Percentiles rank a stretch among this genome's conserved stretches.
phyloP scores from a whole-genome alignment of 805 yeast species.

The Wickerhamiella slavikovae region DNA sequence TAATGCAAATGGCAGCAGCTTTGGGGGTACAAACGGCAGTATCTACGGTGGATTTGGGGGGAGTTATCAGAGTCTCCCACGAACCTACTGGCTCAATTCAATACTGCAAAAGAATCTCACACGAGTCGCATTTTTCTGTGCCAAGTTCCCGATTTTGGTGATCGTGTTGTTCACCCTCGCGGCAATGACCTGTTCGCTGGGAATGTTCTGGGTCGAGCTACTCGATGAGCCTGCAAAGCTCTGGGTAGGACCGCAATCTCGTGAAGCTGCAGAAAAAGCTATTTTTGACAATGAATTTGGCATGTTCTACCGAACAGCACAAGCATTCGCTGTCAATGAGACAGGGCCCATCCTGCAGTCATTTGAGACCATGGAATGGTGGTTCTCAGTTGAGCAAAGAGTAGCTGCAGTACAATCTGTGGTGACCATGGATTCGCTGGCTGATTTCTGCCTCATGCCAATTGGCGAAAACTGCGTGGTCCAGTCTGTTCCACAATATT shows the following conservation, averaged over 20 bases:
- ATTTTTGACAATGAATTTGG: slow-evolving; percentile 68
- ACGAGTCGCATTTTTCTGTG: slow-evolving; percentile 35
- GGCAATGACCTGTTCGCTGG: slow-evolving; percentile 29
- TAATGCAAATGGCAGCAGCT: slow-evolving; percentile 13
- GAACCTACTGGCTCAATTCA: slow-evolving; percentile 31
- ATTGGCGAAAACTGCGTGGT: slow-evolving; percentile 54
- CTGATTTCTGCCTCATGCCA: slow-evolving; percentile 70
- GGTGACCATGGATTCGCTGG: slow-evolving; percentile 20
- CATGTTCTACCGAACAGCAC: slow-evolving; percentile 79
- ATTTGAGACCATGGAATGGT: slow-evolving; percentile 63
- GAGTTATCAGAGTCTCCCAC: too few species aligned
- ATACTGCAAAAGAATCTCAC: slow-evolving; percentile 28
- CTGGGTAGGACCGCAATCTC: slow-evolving; percentile 75
- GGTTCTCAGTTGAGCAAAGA: slow-evolving; percentile 60
- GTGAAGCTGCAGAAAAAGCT: slow-evolving; percentile 43
- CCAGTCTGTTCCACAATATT: slow-evolving; percentile 79
- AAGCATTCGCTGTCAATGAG: slow-evolving; percentile 50
- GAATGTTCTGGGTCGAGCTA: slow-evolving; percentile 30
- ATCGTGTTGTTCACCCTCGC: slow-evolving; percentile 24
- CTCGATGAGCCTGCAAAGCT: slow-evolving; percentile 66
- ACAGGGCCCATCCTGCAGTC: slow-evolving; percentile 42
- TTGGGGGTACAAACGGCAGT: slow-evolving; percentile 10
- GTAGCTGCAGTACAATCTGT: slow-evolving; percentile 20
- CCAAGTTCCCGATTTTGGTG: slow-evolving; percentile 35
- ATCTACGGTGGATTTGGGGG: slow-evolving; percentile 5